Evolutionary conservation across 1,139 yeast genomes (phyloP), one percentile per base, ranked within the genome.

Genomic region (Taiozyma sp.): DNA sequence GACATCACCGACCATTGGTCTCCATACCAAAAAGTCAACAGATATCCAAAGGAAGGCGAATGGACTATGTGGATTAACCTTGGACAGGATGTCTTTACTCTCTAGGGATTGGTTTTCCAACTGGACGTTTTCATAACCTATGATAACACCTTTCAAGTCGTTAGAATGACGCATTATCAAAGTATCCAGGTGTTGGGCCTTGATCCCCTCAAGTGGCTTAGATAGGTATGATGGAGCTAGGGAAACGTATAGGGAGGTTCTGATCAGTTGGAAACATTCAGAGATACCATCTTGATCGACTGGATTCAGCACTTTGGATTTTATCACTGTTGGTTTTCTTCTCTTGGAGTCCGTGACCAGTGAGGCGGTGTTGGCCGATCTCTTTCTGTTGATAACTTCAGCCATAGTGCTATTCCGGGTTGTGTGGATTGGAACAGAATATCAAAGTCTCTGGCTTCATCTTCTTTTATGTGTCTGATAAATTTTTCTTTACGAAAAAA

Each of bases 11-110:
- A 82, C 75, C 60, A 80, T 81, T 5, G 99, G 99, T 62, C 79
- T 81, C 98, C 99, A 93, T 49, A 90, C 79, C 52, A 90, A 74
- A 45, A 93, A 74, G 53, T 89, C 95, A n/a, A 86, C 95, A 4
- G 80, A 71, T 47, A 89, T 75, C 98, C 98, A 93, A 55, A 87
- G 66, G 66, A 86, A 93, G 41, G 93, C 80, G 66, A 90, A 91
- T 29, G 99, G 98, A 43, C 95, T 84, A 55, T 88, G 91, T 54
- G 83, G 81, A 52, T 86, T 79, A 48, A 93, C 73, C 60, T 80
- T 83, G 44, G 93, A 90, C 24, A 79, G 70, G 40, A 70, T 65
- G 8, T 65, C 65, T 3, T 55, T 59, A 11, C 61, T 64, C 32
- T 50, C 55, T 16, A 56, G 58, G 16, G 54, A 67, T 37, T 70